A percentile compares a stretch with the other conserved stretches of the same genome.
Evolutionary conservation across 805 yeast species (phyloP).

Genomic region (Candida boidinii): DNA sequence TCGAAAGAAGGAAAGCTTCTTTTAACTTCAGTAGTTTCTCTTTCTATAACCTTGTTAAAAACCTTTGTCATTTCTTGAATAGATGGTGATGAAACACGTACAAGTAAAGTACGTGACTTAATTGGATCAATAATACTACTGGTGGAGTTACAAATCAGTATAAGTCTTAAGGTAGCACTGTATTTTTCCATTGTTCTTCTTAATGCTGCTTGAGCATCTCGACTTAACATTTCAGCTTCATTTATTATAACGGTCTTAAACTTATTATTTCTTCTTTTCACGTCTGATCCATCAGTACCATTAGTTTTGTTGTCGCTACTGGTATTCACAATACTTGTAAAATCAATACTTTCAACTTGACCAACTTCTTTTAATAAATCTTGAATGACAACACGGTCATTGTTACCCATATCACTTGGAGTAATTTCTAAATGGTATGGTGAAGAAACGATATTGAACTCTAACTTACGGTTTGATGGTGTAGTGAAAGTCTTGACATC

Average conservation of each 20-base stretch:
- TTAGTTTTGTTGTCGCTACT: constrained; percentile 22
- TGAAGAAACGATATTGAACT: constrained; percentile 87
- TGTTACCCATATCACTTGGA: constrained; percentile 94
- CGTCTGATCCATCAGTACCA: background rate
- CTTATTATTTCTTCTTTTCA: constrained; percentile 29
- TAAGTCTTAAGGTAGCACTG: constrained; percentile 75
- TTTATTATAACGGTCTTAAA: constrained; percentile 80
- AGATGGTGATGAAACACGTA: constrained; percentile 83
- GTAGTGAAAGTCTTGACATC: constrained; percentile 83
- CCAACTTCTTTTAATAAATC: constrained; percentile 91
- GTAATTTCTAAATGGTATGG: constrained; percentile 90
- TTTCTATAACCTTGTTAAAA: constrained; percentile 43
- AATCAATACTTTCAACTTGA: constrained; percentile 91
- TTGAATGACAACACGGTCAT: constrained; percentile 91
- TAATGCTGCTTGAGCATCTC: constrained; percentile 94
- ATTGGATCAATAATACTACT: constrained; percentile 92
- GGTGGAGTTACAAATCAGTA: constrained; percentile 81
- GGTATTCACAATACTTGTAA: constrained; percentile 35
- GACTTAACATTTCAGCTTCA: constrained; percentile 81
- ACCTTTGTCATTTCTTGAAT: constrained; percentile 47
- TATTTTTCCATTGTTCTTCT: constrained; percentile 96
- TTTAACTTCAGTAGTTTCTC: constrained; percentile 40
- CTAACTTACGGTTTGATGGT: constrained; percentile 65
- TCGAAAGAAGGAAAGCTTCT: constrained; percentile 26
- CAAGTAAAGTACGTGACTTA: constrained; percentile 80